These are phyloP conservation scores for Paramecium pentaurelia DNA, from an alignment of 73 alveolate genomes.

Conservation along the genomic window DNA sequence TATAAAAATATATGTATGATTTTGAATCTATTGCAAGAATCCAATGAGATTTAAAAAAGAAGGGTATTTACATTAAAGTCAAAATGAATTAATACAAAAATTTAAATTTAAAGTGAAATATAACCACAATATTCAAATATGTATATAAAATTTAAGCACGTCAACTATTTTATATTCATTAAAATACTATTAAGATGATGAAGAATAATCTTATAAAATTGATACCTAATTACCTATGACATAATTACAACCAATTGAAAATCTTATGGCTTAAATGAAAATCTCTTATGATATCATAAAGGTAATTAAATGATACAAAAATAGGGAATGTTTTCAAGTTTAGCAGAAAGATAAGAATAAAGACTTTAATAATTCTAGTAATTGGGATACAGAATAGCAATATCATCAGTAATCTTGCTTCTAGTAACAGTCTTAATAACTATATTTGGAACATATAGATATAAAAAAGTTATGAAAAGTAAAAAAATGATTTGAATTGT, in stretches of 20 bases:
- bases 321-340: not conserved
- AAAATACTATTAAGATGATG: not conserved
- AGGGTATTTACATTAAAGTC: not conserved
- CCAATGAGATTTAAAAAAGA: not conserved
- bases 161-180: not conserved
- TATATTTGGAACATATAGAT: not conserved
- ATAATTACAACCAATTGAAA: not conserved
- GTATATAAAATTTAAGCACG: not conserved
- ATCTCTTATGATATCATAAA: not conserved
- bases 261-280: not conserved
- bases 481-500: not conserved
- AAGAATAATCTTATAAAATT: not conserved
- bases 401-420: not conserved
- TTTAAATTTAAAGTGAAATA: not conserved
- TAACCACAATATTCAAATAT: not conserved
- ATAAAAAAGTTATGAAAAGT: not conserved
- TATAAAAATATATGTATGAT: not conserved
- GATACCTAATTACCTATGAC: constrained; percentile 5
- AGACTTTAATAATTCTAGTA: not conserved
- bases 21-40: not conserved
- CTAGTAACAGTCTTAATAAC: not conserved
- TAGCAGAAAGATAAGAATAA: not conserved
- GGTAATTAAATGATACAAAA: not conserved
- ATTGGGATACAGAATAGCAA: not conserved
- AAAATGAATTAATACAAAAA: not conserved